phyloP scores from a whole-genome alignment of 2,329 filamentous ascomycete species.

The Curvularia hawaiiensis region DNA sequence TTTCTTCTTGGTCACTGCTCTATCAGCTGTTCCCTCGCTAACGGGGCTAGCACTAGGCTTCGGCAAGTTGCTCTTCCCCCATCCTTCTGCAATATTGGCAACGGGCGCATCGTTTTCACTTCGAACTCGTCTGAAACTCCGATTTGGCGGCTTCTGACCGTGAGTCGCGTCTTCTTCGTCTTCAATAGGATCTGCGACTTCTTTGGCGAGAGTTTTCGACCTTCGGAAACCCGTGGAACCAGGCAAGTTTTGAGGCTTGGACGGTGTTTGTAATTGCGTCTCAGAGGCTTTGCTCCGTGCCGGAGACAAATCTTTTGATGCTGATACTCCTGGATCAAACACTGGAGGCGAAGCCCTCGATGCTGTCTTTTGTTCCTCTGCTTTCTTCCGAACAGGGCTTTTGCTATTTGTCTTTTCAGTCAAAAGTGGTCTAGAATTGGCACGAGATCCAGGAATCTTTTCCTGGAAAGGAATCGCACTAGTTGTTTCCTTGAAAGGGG shows the following conservation, averaged over 20 bases:
- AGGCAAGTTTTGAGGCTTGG: conserved; percentile 20
- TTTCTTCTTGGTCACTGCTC: conserved; percentile 5
- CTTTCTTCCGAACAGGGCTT: conserved; percentile 7
- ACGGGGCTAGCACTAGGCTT: conserved; percentile 9
- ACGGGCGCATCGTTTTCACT: conserved; percentile 44
- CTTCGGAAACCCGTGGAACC: conserved; percentile 36
- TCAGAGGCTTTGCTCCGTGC: conserved; percentile 10
- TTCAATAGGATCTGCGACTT: conserved; percentile 31
- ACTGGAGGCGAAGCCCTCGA: conserved; percentile 2
- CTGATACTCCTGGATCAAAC: conserved; percentile 3
- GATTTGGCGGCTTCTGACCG: conserved; percentile 15
- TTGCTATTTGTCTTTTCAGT: conserved; percentile 5
- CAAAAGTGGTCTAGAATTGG: background rate
- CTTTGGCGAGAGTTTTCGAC: conserved; percentile 21
- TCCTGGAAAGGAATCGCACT: background rate
- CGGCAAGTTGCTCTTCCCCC: conserved; percentile 37
- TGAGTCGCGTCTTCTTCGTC: conserved; percentile 14
- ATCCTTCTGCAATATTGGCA: conserved; percentile 34
- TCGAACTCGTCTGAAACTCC: conserved; percentile 34
- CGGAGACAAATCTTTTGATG: conserved; percentile 13
- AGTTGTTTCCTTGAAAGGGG: conserved; percentile 3
- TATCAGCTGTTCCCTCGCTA: background rate
- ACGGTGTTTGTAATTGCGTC: conserved; percentile 17
- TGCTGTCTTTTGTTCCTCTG: conserved; percentile 3
- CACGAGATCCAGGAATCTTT: background rate